Percentiles rank a stretch among this genome's conserved stretches.
Evolutionary conservation across 805 yeast species (phyloP).

Genomic region (Pichia thaimueangensis): DNA sequence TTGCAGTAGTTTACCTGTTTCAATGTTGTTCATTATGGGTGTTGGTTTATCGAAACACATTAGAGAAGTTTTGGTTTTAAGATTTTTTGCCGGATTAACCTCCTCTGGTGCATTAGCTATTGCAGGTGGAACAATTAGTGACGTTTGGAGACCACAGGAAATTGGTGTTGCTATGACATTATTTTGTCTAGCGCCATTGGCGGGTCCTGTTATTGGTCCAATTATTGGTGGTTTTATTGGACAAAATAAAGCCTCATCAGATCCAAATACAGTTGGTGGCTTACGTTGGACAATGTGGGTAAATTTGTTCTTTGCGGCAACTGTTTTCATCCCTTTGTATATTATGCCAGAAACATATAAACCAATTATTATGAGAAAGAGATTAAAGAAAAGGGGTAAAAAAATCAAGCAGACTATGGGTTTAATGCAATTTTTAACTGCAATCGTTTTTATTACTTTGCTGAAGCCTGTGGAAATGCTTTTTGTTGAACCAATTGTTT

Average conservation of each 20-base stretch:
- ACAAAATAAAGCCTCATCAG: slow-evolving; percentile 32
- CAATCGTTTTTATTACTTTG: slow-evolving; percentile 44
- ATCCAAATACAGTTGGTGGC: slow-evolving; percentile 31
- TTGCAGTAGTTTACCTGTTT: slow-evolving; percentile 50
- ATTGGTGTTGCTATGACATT: slow-evolving; percentile 68
- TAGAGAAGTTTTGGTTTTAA: slow-evolving; percentile 52
- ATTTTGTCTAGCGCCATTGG: slow-evolving; percentile 73
- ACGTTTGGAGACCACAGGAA: slow-evolving; percentile 62
- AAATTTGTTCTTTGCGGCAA: slow-evolving; percentile 60
- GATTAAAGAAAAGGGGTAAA: slow-evolving; percentile 58
- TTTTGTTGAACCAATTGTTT: slow-evolving; percentile 66
- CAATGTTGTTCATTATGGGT: slow-evolving; percentile 70
- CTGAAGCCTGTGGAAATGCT: slow-evolving; percentile 65
- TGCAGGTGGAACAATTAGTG: slow-evolving; percentile 80
- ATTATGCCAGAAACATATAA: slow-evolving; percentile 67
- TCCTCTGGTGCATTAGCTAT: slow-evolving; percentile 81
- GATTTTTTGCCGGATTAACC: slow-evolving; percentile 69
- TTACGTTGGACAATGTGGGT: slow-evolving; percentile 75
- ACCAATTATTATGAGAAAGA: slow-evolving; percentile 50
- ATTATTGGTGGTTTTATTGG: slow-evolving; percentile 69
- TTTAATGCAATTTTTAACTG: slow-evolving; percentile 34
- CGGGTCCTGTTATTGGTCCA: slow-evolving; percentile 77
- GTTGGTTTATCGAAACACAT: slow-evolving; percentile 61
- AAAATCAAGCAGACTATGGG: slow-evolving; percentile 36
- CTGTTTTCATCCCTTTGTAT: slow-evolving; percentile 39